Evolutionary conservation across 371 early-diverging fungal species (phyloP).

Genomic region (Synchytrium microbalum): DNA sequence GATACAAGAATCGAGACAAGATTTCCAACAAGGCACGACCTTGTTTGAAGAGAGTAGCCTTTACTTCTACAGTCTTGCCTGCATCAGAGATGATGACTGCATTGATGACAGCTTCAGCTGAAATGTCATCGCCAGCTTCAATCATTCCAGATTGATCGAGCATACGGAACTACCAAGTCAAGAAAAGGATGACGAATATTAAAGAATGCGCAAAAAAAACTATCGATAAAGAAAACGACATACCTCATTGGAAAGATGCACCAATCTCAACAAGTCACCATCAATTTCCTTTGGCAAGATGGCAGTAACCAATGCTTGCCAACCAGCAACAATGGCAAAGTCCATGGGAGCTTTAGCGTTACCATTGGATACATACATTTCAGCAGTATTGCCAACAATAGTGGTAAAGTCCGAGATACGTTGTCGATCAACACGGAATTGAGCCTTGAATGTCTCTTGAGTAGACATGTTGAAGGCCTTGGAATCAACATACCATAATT

Average conservation of each 20-base stretch:
- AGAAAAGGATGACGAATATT: not conserved
- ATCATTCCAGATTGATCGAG: conserved; percentile 57
- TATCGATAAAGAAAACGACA: no score
- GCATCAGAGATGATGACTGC: conserved; percentile 76
- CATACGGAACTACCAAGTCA: conserved; percentile 54
- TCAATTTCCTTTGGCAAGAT: conserved; percentile 91
- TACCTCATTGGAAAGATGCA: conserved; percentile 83
- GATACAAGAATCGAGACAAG: conserved; percentile 82
- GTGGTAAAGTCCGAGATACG: conserved; percentile 78
- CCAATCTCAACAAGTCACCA: conserved; percentile 85
- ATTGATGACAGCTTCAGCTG: conserved; percentile 58
- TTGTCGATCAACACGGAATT: conserved; percentile 41
- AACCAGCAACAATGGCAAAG: conserved; percentile 89
- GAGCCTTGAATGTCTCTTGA: conserved; percentile 58
- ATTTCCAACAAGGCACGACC: conserved; percentile 65
- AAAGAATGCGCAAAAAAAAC: not conserved
- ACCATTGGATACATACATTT: conserved; percentile 63
- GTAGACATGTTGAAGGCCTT: conserved; percentile 45
- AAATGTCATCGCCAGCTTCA: conserved; percentile 71
- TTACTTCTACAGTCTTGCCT: conserved; percentile 88
- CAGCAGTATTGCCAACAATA: conserved; percentile 85
- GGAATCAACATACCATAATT: conserved; percentile 72
- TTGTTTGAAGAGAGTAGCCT: conserved; percentile 50
- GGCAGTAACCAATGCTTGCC: conserved; percentile 88
- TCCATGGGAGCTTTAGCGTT: conserved; percentile 80